Conservation (phyloP, 441 rosid genomes). For the Theobroma grandiflorum region DNA sequence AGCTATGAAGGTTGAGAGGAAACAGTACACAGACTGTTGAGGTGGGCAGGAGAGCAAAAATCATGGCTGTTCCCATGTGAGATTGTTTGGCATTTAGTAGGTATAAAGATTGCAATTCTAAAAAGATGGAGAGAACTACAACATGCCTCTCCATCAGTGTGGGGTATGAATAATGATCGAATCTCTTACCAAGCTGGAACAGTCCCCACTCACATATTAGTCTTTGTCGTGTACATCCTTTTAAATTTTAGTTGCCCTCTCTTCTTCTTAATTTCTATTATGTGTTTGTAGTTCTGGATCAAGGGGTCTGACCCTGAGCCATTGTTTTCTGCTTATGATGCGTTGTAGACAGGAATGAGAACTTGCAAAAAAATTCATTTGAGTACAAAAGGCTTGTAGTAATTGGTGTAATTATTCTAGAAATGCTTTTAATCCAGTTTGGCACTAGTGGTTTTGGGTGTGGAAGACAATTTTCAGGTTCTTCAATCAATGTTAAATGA, state of each 20-base stretch:
- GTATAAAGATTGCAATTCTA: constrained; percentile 29
- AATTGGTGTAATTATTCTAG: background rate
- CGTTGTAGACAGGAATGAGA: background rate
- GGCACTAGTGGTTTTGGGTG: background rate
- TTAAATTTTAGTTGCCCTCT: background rate
- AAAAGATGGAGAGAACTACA: background rate
- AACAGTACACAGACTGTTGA: background rate
- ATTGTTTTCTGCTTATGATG: background rate
- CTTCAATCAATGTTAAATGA: background rate
- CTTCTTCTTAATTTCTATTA: background rate
- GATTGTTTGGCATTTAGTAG: background rate
- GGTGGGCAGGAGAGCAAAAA: background rate
- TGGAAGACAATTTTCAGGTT: background rate
- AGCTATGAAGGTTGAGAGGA: background rate
- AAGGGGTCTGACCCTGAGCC: background rate
- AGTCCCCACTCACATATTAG: background rate
- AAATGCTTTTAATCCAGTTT: background rate
- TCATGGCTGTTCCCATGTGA: background rate
- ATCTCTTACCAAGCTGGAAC: background rate
- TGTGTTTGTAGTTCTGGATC: constrained; percentile 15
- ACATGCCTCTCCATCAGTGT: background rate
- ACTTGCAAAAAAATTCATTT: background rate
- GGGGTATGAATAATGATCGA: background rate
- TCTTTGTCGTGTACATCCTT: constrained; percentile 22
- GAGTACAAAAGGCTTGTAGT: background rate